A percentile compares a stretch with the other conserved stretches of the same genome.
phyloP scores from a whole-genome alignment of 2,329 filamentous ascomycete species.

The Cytospora mali region DNA sequence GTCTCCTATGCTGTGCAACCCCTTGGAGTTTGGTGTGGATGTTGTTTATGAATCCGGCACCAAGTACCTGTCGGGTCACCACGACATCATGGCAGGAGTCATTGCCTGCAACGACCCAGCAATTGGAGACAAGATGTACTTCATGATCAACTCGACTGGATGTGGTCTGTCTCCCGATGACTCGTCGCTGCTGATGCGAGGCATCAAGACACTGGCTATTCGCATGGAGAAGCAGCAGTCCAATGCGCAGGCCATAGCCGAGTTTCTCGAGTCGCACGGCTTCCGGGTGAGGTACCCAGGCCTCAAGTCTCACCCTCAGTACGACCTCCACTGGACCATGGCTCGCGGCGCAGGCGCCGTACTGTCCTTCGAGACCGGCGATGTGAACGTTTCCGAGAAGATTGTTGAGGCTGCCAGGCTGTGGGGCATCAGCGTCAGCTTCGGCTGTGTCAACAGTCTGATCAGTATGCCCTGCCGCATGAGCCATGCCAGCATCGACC shows the following conservation, averaged over 20 bases:
- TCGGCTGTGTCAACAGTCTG: conserved; percentile 96
- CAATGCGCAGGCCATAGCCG: conserved; percentile 87
- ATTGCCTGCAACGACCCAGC: conserved; percentile 84
- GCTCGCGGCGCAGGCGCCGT: conserved; percentile 93
- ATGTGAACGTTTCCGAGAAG: conserved; percentile 78
- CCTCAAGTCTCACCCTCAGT: conserved; percentile 91
- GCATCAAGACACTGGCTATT: conserved; percentile 94
- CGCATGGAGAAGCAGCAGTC: conserved; percentile 98
- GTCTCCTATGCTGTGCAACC: conserved; percentile 90
- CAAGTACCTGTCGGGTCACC: conserved; percentile 96
- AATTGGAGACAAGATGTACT: conserved; percentile 88
- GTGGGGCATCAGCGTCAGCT: conserved; percentile 95
- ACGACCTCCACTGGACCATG: conserved; percentile 94
- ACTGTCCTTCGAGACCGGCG: conserved; percentile 93
- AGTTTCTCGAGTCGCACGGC: conserved; percentile 86
- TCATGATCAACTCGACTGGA: conserved; percentile 95
- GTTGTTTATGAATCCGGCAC: conserved; percentile 97
- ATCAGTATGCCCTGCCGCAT: conserved; percentile 99
- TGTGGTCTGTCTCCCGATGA: conserved; percentile 95
- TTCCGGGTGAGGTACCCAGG: conserved; percentile 97
- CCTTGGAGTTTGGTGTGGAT: conserved; percentile 90
- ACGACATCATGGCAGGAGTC: conserved; percentile 98
- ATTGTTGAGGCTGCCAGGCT: conserved; percentile 92
- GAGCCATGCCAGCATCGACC: conserved; percentile 98
- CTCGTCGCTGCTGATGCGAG: conserved; percentile 91